Evolutionary conservation across 768 basidiomycete species (phyloP), one percentile per base, ranked within the genome.

Genomic region (Chiua virens): DNA sequence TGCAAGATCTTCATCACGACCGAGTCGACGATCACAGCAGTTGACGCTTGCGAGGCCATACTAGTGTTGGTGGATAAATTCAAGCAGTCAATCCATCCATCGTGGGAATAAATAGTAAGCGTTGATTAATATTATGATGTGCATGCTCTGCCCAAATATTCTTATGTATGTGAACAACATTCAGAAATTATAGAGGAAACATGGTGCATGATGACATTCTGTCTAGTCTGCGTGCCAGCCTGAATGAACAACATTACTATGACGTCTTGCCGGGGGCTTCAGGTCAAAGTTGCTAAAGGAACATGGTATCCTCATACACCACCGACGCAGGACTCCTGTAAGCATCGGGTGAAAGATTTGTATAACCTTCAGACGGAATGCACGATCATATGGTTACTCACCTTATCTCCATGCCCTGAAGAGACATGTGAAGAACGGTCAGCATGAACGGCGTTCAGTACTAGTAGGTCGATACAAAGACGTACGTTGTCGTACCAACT

Each of bases 1-100:
- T 92, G 89, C 15, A 92, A 77, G 17, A 87, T 86, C 48, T 83
- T 80, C 65, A 83, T 76, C 1, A 81, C 79, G 0, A 79, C 81
- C 4, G 84, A 76, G 70, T 89, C 87, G 52, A 90, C 75, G 49
- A 89, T 65, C 60, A 80, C 85, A 53, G 77, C 72, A 1, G 81
- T 72, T 23, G 78, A 79, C 50, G 67, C 64, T 54, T 86, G 67
- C 2, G 66, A 68, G 14, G 59, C 46, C 66, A 69, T 69, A 23
- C 22, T 13, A 14, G 21, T 30, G 13, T 18, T 32, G 13, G 45
- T 34, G 14, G 34, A 34, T 15, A n/a, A n/a, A n/a, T n/a, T n/a
- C n/a, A n/a, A 22, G 5, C 32, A 36, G 38, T 61, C 67, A 38
- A 57, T 56, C 30, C 49, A 59, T 28, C 70, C 71, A 3, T 61